Evolutionary conservation across 108 stramenopile genomes (phyloP).

Genomic region (Pelagomonas calceolata): DNA sequence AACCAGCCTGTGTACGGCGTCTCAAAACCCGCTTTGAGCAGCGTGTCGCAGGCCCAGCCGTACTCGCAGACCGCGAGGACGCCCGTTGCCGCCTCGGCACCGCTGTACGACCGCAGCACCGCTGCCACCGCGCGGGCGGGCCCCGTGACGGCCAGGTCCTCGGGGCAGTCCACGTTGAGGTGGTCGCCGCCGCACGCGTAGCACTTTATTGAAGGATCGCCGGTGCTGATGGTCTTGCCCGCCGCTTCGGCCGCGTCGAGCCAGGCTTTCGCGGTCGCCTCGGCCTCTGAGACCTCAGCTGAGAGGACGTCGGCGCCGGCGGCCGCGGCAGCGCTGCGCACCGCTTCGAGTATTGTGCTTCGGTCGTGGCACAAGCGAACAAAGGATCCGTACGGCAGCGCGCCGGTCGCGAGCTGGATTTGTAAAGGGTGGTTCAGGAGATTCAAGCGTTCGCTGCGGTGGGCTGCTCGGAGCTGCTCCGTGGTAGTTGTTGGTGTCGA

Average conservation of each 20-base stretch:
- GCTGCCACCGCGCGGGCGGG: neutral
- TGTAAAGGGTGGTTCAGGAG: neutral
- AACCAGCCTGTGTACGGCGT: neutral
- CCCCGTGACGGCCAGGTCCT: neutral
- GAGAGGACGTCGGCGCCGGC: no score
- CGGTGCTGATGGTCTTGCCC: neutral
- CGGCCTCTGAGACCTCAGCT: no score
- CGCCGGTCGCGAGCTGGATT: neutral
- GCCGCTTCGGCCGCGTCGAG: no score
- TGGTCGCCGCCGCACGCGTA: neutral
- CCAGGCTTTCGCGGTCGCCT: no score
- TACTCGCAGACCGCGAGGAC: no score
- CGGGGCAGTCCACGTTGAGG: neutral
- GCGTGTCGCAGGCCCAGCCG: no score
- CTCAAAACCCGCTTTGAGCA: no score
- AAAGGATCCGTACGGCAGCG: neutral
- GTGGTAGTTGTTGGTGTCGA: no score
- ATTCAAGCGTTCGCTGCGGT: neutral
- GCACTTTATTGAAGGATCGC: neutral
- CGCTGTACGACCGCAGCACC: neutral
- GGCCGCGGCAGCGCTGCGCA: neutral
- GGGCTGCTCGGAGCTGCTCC: neutral
- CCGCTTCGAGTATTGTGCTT: neutral
- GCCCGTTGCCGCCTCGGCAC: no score
- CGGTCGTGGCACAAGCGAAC: neutral